A percentile compares a stretch with the other conserved stretches of the same genome.
Conservation (phyloP, 371 early-diverging fungal species). For the Capillidium heterosporum region DNA sequence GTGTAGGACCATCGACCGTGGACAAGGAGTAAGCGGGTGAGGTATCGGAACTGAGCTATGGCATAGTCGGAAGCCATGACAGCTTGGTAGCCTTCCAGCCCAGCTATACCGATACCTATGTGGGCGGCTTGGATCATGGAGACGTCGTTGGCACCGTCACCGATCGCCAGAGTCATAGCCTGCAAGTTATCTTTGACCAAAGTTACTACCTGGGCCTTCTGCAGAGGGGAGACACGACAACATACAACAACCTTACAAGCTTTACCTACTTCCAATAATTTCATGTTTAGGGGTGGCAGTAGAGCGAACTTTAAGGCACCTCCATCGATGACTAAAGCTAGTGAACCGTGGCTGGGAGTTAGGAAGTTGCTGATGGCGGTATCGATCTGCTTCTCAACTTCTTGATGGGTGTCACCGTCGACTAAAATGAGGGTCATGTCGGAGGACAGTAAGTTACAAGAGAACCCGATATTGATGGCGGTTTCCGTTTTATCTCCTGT, state of each 20-base stretch:
- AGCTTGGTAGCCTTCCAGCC: slow-evolving; percentile 83
- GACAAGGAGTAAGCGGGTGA: slow-evolving; percentile 58
- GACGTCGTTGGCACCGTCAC: slow-evolving; percentile 98
- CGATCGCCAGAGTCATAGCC: slow-evolving; percentile 76
- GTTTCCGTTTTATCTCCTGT: slow-evolving; percentile 99
- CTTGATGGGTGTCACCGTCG: slow-evolving; percentile 10
- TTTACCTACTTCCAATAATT: slow-evolving; percentile 54
- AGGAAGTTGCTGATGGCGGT: slow-evolving; percentile 15
- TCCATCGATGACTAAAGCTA: slow-evolving; percentile 85
- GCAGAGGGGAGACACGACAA: slow-evolving; percentile 88
- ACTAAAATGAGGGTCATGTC: slow-evolving; percentile 54
- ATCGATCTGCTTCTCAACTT: slow-evolving; percentile 14
- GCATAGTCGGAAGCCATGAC: slow-evolving; percentile 80
- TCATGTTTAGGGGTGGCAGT: slow-evolving; percentile 25
- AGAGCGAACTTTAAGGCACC: slow-evolving; percentile 56
- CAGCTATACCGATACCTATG: slow-evolving; percentile 86
- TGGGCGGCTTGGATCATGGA: slow-evolving; percentile 88
- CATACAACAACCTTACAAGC: slow-evolving; percentile 78
- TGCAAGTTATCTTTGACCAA: slow-evolving; percentile 48
- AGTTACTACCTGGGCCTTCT: slow-evolving; percentile 91
- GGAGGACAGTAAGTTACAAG: slow-evolving; percentile 58
- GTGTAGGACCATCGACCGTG: slow-evolving; percentile 83
- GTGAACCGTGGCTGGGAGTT: slow-evolving; percentile 31
- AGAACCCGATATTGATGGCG: slow-evolving; percentile 92
- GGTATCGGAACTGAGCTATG: slow-evolving; percentile 76